These are phyloP conservation scores for Cydonia oblonga DNA, from an alignment of 331 rosid genomes.

Conservation along the genomic window DNA sequence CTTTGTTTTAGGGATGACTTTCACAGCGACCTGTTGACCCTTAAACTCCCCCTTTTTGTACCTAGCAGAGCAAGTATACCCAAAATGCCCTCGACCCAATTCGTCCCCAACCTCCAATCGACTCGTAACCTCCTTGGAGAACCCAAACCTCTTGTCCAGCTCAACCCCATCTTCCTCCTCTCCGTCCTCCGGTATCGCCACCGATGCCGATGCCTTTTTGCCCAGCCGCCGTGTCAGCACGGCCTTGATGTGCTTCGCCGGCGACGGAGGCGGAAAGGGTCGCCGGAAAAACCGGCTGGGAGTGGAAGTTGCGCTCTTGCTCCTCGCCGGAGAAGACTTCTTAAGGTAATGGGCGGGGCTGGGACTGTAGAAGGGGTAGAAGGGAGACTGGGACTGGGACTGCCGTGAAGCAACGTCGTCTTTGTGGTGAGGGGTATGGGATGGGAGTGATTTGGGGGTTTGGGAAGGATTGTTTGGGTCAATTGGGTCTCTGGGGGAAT, in stretches of 20 bases:
- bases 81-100: slow-evolving; percentile 98
- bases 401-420: slow-evolving; percentile 32
- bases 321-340: slow-evolving; percentile 33
- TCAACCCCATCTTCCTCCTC: slow-evolving; percentile 51
- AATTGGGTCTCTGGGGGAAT: slow-evolving; percentile 30
- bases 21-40: slow-evolving; percentile 89
- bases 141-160: slow-evolving; percentile 95
- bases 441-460: slow-evolving; percentile 36
- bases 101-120: slow-evolving; percentile 85
- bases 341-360: slow-evolving; percentile 67
- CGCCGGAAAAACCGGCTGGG: slow-evolving; percentile 81
- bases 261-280: slow-evolving; percentile 93
- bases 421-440: slow-evolving; percentile 20
- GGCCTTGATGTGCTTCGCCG: slow-evolving; percentile 88
- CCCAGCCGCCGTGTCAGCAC: slow-evolving; percentile 78
- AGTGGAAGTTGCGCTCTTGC: slow-evolving; percentile 62
- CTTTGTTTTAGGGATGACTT: slow-evolving; percentile 90
- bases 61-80: slow-evolving; percentile 94
- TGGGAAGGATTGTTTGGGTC: slow-evolving; percentile 31
- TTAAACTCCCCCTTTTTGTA: slow-evolving; percentile 89
- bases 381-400: slow-evolving; percentile 44
- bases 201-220: slow-evolving; percentile 35
- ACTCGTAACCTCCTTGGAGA: slow-evolving; percentile 69
- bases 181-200: slow-evolving; percentile 68
- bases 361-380: slow-evolving; percentile 69